A percentile compares a stretch with the other conserved stretches of the same genome.
Conservation (phyloP, 2,329 filamentous ascomycete genomes). For the Penicillium occitanis region DNA sequence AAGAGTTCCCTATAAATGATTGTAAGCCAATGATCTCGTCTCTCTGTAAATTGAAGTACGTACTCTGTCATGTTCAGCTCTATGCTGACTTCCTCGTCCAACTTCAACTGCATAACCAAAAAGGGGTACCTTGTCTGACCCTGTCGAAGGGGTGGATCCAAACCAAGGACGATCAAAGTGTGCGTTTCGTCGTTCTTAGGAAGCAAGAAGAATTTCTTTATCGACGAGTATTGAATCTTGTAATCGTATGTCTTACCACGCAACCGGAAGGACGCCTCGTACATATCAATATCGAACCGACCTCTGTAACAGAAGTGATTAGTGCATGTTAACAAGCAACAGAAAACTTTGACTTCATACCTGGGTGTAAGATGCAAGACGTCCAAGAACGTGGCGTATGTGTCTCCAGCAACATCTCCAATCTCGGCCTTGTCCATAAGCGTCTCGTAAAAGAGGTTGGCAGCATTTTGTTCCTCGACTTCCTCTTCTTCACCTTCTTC, state of each 20-base stretch:
- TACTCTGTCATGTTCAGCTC: conserved; percentile 91
- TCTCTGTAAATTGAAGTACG: conserved; percentile 23
- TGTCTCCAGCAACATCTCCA: conserved; percentile 97
- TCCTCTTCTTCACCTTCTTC: conserved; percentile 49
- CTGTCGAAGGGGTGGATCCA: conserved; percentile 92
- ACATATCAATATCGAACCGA: conserved; percentile 99
- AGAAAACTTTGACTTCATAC: conserved; percentile 46
- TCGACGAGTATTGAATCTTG: conserved; percentile 96
- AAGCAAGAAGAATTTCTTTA: conserved; percentile 98
- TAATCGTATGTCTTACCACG: conserved; percentile 99
- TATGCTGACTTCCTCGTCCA: conserved; percentile 93
- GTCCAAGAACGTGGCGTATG: conserved; percentile 94
- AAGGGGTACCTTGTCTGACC: conserved; percentile 98
- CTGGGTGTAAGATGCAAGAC: conserved; percentile 94
- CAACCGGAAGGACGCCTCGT: conserved; percentile 93
- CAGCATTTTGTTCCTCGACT: conserved; percentile 85
- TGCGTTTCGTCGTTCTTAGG: conserved; percentile 98
- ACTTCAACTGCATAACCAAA: conserved; percentile 98
- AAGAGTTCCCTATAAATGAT: conserved; percentile 63
- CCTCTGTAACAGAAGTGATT: conserved; percentile 60
- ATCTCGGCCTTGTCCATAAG: conserved; percentile 99
- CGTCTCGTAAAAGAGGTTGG: conserved; percentile 96
- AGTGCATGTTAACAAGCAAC: not conserved
- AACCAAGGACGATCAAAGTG: conserved; percentile 87
- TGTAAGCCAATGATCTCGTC: not conserved